Base-by-base conservation (phyloP, 148 eudicot species). In the Chenopodium album region DNA sequence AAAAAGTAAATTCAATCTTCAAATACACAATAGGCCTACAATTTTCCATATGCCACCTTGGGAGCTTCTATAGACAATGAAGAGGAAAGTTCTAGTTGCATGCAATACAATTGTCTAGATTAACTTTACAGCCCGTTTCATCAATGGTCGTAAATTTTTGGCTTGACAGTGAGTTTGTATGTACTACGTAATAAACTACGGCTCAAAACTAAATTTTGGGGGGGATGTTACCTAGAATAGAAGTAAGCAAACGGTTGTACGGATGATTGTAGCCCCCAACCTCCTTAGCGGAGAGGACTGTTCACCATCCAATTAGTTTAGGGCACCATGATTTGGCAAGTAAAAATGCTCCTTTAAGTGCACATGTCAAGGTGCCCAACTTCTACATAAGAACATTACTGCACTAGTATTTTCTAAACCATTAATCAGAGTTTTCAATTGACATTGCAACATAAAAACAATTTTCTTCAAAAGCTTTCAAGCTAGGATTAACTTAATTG, bases 191-290 rank as follows among this genome's bases (percentile, higher is more conserved):
- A 41, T 41, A 5, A 41, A 6, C 44, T 41, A 41, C 44, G 0
- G 7, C 37, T 34, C 37, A 34, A 34, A 4, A 34, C 7, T 41
- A 41, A 6, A 41, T 41, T 41, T 41, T 41, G 44, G 8, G 6
- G 44, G 44, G 44, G 5, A 41, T 41, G 44, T 41, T 5, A 41
- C 44, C 44, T 0, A 41, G 34, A 26, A 0, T 0, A 41, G 5
- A 26, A 17, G 19, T 12, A 34, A 63, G 60, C 23, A 16, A 66
- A 66, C n/a, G 76, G 50, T 72, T 92, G 87, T 92, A 60, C 7
- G 90, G 77, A 78, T 44, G 81, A 92, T 23, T 81, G 94, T 90
- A 92, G 94, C 91, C 92, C 89, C 92, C 93, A 76, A 79, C 89
- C 89, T 80, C 68, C 87, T 91, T 34, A n/a, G 78, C 41, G 86